Conservation (phyloP, 2,329 filamentous ascomycete species). For the Fusarium drepaniforme region DNA sequence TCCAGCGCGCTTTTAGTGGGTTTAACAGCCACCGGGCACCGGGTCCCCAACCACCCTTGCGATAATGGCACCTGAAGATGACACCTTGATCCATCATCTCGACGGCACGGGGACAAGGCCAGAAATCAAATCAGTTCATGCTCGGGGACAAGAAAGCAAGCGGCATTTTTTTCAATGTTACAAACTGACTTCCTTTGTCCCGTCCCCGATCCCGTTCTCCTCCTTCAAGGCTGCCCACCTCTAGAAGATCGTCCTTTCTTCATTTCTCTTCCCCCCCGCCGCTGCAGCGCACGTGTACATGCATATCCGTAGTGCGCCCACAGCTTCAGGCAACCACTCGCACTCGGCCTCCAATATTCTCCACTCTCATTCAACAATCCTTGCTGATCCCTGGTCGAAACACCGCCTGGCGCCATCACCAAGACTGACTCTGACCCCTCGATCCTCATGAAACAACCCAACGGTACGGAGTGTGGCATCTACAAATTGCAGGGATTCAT, state of each 20-base stretch:
- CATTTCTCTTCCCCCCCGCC: constrained; percentile 22
- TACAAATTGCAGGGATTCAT: constrained; percentile 8
- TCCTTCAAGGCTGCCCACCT: background rate
- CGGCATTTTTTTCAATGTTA: background rate
- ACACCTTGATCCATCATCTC: constrained; percentile 32
- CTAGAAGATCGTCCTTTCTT: background rate
- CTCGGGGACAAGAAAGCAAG: background rate
- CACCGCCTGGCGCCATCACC: constrained; percentile 26
- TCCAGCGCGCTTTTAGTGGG: constrained; percentile 15
- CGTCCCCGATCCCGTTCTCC: background rate
- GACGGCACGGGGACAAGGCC: background rate
- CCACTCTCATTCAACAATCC: constrained; percentile 28
- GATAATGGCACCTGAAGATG: constrained; percentile 29
- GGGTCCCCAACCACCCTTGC: constrained; percentile 13
- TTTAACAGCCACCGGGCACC: constrained; percentile 9
- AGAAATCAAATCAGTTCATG: constrained; percentile 5
- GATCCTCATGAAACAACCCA: constrained; percentile 16
- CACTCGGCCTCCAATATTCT: constrained; percentile 13
- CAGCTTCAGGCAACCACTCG: constrained; percentile 23
- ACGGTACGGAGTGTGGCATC: constrained; percentile 1
- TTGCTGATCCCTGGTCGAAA: constrained; percentile 29
- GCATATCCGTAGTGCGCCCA: background rate
- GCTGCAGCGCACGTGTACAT: constrained; percentile 16
- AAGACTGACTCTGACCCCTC: constrained; percentile 10
- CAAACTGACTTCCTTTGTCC: background rate